phyloP scores from a whole-genome alignment of 2,329 filamentous ascomycete genomes.

The Cladosporium sphaerospermum region DNA sequence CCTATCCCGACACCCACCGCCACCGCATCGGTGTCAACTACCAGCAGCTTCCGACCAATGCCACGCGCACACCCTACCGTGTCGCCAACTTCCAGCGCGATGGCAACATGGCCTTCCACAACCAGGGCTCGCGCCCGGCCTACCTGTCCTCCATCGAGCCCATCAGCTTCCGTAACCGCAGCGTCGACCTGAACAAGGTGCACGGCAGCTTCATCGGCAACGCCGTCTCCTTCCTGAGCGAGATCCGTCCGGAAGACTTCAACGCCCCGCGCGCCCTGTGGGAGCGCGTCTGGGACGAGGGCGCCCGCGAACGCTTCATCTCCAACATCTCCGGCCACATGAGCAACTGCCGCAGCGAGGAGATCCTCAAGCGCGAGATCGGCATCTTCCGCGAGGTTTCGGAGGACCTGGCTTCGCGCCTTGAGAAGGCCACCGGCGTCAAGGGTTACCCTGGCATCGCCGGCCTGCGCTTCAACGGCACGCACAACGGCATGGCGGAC shows the following conservation, averaged over 20 bases:
- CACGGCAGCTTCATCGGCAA: conserved; percentile 46
- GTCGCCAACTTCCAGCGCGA: conserved; percentile 65
- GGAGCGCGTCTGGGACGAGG: conserved; percentile 57
- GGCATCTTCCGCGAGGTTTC: conserved; percentile 59
- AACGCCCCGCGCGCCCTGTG: conserved; percentile 52
- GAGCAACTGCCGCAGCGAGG: conserved; percentile 50
- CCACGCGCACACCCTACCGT: conserved; percentile 50
- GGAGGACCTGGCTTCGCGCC: conserved; percentile 49
- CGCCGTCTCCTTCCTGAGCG: conserved; percentile 46
- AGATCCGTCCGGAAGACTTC: conserved; percentile 50
- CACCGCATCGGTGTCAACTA: conserved; percentile 54
- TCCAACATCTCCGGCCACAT: conserved; percentile 58
- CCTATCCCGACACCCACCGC: conserved; percentile 60
- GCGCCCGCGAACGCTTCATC: conserved; percentile 53
- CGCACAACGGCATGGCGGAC: conserved; percentile 55
- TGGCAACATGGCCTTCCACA: conserved; percentile 62
- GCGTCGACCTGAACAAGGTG: conserved; percentile 43
- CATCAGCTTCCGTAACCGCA: conserved; percentile 42
- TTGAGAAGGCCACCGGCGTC: conserved; percentile 58
- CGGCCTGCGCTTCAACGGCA: conserved; percentile 52
- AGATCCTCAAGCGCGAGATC: conserved; percentile 59
- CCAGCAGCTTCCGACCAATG: conserved; percentile 51
- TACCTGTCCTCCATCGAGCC: conserved; percentile 51
- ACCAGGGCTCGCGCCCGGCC: conserved; percentile 55
- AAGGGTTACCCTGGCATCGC: conserved; percentile 55